Base-by-base conservation (phyloP, 192 early-diverging fungal species). In the Linnemannia exigua region DNA sequence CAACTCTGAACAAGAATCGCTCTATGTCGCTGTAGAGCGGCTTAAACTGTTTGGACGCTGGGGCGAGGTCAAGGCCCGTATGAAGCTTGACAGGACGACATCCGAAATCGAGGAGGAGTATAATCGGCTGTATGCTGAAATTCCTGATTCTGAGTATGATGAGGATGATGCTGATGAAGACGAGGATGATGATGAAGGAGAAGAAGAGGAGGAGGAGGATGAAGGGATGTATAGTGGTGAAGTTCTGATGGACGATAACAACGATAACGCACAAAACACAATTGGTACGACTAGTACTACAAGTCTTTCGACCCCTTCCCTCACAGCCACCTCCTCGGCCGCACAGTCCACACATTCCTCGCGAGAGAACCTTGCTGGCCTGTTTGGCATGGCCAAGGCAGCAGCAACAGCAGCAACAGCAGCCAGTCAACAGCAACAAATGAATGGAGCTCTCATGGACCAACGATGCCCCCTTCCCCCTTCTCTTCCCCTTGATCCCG, bases 71-170 rank as follows among this genome's bases (percentile, higher is more conserved):
- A 70, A 80, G 52, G 5, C 3, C 0, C 74, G 67, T 14, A 86
- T 86, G 84, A 80, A 80, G 31, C 50, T 86, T n/a, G 75, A 86
- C 47, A 44, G 84, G 19, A 80, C 74, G 12, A 5, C 41, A 31
- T 33, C 70, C 31, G 84, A 86, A 16, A 86, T 86, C 33, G 66
- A 80, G 28, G 48, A 86, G 5, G 84, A 86, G 38, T 86, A 86
- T 41, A 80, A 41, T 28, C 84, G 84, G 5, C 38, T 86, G 11
- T 86, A 86, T 58, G 84, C 76, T 12, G 84, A 86, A 48, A 51
- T 80, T 50, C 77, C 84, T 2, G 77, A 80, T 28, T 76, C 79
- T 0, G 79, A 86, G 33, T 58, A 86, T 33, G 84, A 86, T 0
- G 54, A 50, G 8, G 20, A 35, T 16, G 72, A 84, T 28, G 22